Base-by-base conservation (phyloP, 2,329 filamentous ascomycete species). In the Aspergillus caelatus region DNA sequence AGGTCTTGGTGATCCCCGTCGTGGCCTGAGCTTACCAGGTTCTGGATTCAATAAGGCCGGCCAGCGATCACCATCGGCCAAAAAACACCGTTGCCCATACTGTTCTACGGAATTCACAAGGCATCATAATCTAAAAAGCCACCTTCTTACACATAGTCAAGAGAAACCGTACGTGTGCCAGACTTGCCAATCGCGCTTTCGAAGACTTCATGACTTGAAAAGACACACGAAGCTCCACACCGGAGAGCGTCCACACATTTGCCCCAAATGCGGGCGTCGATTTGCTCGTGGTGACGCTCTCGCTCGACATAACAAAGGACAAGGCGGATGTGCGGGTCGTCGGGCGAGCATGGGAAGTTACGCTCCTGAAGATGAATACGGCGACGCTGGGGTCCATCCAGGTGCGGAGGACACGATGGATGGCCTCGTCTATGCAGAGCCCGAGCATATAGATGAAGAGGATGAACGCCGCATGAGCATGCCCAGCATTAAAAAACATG, bases 51-150 rank as follows among this genome's bases (percentile, higher is more conserved):
- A 82, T 59, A 83, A 85, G 73, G 82, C 80, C 66, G 83, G 82
- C 60, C 88, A 89, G 55, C 87, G 88, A 70, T 92, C 93, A 7
- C 89, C 91, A 0, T 89, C 89, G 30, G 85, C 87, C 58, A 97
- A 97, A 81, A 94, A 95, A 74, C 94, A 99, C 81, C 96, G 95
- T 78, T 99, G 95, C 74, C 94, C 93, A 0, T 97, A 96, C 77
- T 99, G 95, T 83, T 88, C 93, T 45, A 97, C 95, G 6, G 95
- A 97, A 73, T 99, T 99, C 71, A 99, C 95, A 32, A 88, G 95
- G 52, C 95, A 98, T 75, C 95, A 98, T 77, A 98, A 99, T 73
- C 86, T 98, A 32, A 99, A 98, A 81, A 97, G 93, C 70, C 95
- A 99, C 80, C 86, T 99, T 62, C 87, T 99, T 75, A 98, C 95